Conservation (phyloP, 768 basidiomycete species). For the Cystofilobasidium bisporidii region DNA sequence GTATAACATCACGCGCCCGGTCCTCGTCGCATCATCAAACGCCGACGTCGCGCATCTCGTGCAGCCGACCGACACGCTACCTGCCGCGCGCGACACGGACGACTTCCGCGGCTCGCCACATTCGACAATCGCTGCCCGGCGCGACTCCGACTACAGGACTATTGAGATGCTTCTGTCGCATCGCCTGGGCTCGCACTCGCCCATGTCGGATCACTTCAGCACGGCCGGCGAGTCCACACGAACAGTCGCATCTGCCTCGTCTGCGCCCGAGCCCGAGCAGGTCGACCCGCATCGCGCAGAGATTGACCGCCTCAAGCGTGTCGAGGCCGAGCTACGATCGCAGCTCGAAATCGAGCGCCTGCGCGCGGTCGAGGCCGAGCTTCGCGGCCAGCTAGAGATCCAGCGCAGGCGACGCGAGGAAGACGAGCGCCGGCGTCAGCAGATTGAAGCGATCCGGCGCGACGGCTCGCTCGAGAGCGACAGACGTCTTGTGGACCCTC, state of each 20-base stretch:
- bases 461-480: background rate
- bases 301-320: background rate
- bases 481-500: background rate
- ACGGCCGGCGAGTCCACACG: background rate
- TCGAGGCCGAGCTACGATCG: slow-evolving; percentile 4
- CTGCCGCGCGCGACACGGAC: background rate
- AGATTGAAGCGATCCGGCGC: background rate
- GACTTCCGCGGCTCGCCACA: background rate
- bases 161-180: background rate
- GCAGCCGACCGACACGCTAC: background rate
- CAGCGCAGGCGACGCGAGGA: background rate
- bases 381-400: background rate
- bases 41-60: background rate
- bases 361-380: background rate
- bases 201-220: background rate
- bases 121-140: background rate
- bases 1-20: slow-evolving; percentile 10
- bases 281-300: background rate
- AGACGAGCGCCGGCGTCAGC: background rate
- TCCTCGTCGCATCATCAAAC: slow-evolving; percentile 8
- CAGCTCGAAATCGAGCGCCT: slow-evolving; percentile 10
- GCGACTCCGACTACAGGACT: background rate
- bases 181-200: background rate
- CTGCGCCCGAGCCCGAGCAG: background rate
- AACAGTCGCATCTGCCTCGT: background rate